Evolutionary conservation across 495 filamentous ascomycete genomes (phyloP).

Genomic region (Apiosordaria backusii): DNA sequence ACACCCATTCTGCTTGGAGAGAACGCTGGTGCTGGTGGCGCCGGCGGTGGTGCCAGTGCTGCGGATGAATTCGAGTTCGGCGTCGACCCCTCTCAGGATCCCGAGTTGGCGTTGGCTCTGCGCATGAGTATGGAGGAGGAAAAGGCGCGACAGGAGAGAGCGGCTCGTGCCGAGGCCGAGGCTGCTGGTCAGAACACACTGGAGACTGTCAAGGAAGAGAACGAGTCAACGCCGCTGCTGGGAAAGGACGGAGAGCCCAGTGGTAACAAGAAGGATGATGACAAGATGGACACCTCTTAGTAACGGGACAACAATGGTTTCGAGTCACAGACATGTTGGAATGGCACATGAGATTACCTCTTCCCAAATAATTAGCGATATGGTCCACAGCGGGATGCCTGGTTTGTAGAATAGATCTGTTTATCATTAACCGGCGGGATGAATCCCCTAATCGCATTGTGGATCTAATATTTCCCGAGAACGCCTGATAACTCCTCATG

Average conservation of each 20-base stretch:
- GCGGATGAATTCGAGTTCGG: conserved; percentile 62
- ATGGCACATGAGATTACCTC: not conserved
- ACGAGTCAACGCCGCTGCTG: conserved; percentile 60
- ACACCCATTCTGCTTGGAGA: conserved; percentile 86
- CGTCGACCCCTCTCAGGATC: conserved; percentile 78
- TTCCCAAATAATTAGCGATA: not conserved
- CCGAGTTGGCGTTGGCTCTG: conserved; percentile 90
- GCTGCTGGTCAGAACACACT: conserved; percentile 64
- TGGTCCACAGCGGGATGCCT: not conserved
- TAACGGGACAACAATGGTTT: not conserved
- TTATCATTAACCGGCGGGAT: conserved; percentile 1
- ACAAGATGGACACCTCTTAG: conserved; percentile 82
- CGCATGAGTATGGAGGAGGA: conserved; percentile 96
- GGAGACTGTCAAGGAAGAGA: conserved; percentile 80
- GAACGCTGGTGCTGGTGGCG: conserved; percentile 47
- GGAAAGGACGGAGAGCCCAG: conserved; percentile 65
- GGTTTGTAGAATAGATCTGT: not conserved
- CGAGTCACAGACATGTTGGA: not conserved
- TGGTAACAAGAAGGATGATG: conserved; percentile 45
- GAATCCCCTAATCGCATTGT: conserved; percentile 3
- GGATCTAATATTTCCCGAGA: conserved; percentile 4
- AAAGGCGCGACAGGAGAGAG: conserved; percentile 82
- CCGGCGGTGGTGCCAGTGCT: conserved; percentile 50
- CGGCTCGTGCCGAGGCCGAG: conserved; percentile 70
- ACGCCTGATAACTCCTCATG: conserved; percentile 24